Conservation (phyloP, 2,329 filamentous ascomycete species). For the Trichoderma koningii region DNA sequence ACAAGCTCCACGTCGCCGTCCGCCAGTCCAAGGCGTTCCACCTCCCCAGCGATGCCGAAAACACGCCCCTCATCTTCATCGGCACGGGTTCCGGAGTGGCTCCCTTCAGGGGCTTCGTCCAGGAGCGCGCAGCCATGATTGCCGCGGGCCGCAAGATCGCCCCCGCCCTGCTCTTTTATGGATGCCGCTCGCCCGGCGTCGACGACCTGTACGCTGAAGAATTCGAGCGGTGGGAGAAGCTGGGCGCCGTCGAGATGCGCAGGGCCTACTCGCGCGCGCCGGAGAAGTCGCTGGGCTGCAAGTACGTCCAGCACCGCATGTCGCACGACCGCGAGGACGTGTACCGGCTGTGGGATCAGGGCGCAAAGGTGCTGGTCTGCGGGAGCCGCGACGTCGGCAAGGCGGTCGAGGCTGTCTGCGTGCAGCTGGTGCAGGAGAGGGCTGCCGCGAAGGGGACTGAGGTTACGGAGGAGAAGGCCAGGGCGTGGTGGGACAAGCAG, state of each 20-base stretch:
- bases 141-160: constrained; percentile 56
- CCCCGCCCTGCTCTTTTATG: constrained; percentile 65
- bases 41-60: constrained; percentile 49
- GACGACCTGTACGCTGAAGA: constrained; percentile 64
- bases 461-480: constrained; percentile 44
- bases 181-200: constrained; percentile 56
- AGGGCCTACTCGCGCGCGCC: constrained; percentile 57
- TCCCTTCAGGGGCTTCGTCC: constrained; percentile 64
- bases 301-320: constrained; percentile 52
- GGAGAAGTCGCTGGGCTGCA: constrained; percentile 50
- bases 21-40: constrained; percentile 50
- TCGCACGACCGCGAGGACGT: constrained; percentile 42
- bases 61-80: constrained; percentile 54
- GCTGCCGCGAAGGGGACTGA: constrained; percentile 38
- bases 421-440: constrained; percentile 42
- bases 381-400: constrained; percentile 57
- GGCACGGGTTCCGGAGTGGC: constrained; percentile 59
- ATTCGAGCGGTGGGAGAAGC: constrained; percentile 59
- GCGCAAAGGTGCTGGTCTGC: constrained; percentile 64
- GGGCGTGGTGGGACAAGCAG: constrained; percentile 52
- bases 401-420: constrained; percentile 46
- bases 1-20: constrained; percentile 54
- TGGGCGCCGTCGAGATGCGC: constrained; percentile 62
- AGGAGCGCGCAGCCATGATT: constrained; percentile 59
- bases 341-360: constrained; percentile 44